Evolutionary conservation across 257 asterid species (phyloP), one percentile per base, ranked within the genome.

Genomic region (Thymus quinquecostatus): DNA sequence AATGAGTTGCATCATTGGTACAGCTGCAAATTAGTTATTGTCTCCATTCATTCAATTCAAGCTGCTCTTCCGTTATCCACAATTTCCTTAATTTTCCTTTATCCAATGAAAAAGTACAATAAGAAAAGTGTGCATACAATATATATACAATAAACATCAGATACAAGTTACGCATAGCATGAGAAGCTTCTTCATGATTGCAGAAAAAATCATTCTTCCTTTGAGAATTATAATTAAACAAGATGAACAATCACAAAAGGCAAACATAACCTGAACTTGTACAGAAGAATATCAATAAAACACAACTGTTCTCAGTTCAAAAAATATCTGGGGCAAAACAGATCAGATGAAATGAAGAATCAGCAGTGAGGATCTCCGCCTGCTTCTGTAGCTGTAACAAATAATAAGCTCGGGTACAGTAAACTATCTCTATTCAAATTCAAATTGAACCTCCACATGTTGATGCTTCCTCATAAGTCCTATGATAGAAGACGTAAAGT

Each of bases 381-480:
- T 51, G 68, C 60, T 56, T 58, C 58, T 58, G 63, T 54, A 75
- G 33, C 64, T 62, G 53, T 64, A 75, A 56, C 66, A 43, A 58
- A 73, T 8, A 62, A 65, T 36, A 67, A 68, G 74, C 69, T 64
- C 60, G 45, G 51, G 11, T 60, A 75, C 47, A 45, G 64, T 56
- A 49, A 30, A 67, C 80, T 59, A 45, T 70, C 86, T 66, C 85
- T 85, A 92, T 58, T 92, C 98, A 53, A 80, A 90, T 72, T 85
- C 94, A 64, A 92, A 92, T 75, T 85, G 91, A 73, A 92, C 92
- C 70, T 86, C 96, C 61, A 92, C 91, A 36, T 82, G 88, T 38
- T 82, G 55, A 74, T 88, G 86, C 78, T 85, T 88, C 86, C 95
- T 85, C 96, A 87, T 87, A 43, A 90, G 87, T 82, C 70, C 81